Evolutionary conservation across 768 basidiomycete species (phyloP).

Genomic region (Clitopilus hobsonii): DNA sequence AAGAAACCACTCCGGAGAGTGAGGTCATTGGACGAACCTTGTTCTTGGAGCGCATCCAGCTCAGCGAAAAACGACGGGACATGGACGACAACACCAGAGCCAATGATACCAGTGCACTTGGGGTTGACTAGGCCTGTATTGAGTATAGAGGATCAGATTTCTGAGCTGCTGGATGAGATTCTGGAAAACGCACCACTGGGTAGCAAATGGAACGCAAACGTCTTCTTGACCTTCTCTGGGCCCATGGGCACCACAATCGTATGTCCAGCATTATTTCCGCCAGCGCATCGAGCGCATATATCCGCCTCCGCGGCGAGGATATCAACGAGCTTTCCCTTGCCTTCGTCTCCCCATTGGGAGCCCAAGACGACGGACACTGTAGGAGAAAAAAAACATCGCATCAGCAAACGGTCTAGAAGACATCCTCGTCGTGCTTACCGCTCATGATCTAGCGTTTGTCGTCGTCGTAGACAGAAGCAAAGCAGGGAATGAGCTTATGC

Average conservation of each 20-base stretch:
- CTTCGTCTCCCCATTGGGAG: slow-evolving; percentile 91
- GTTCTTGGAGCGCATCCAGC: slow-evolving; percentile 75
- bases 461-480: neutral
- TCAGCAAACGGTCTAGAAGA: neutral
- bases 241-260: slow-evolving; percentile 85
- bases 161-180: neutral
- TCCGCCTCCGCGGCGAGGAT: slow-evolving; percentile 88
- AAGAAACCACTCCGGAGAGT: neutral
- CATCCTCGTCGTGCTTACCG: slow-evolving; percentile 15
- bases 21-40: slow-evolving; percentile 53
- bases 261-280: slow-evolving; percentile 98
- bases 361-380: slow-evolving; percentile 73
- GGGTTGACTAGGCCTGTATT: slow-evolving; percentile 83
- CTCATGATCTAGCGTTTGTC: slow-evolving; percentile 22
- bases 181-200: slow-evolving; percentile 68
- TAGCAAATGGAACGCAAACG: slow-evolving; percentile 92
- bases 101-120: slow-evolving; percentile 81
- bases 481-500: neutral
- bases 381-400: neutral
- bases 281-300: slow-evolving; percentile 93
- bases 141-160: neutral
- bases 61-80: slow-evolving; percentile 93
- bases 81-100: slow-evolving; percentile 94
- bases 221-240: slow-evolving; percentile 68
- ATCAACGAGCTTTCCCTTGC: slow-evolving; percentile 95